Evolutionary conservation across 2,329 filamentous ascomycete species (phyloP).

Genomic region (Nemania sp.): DNA sequence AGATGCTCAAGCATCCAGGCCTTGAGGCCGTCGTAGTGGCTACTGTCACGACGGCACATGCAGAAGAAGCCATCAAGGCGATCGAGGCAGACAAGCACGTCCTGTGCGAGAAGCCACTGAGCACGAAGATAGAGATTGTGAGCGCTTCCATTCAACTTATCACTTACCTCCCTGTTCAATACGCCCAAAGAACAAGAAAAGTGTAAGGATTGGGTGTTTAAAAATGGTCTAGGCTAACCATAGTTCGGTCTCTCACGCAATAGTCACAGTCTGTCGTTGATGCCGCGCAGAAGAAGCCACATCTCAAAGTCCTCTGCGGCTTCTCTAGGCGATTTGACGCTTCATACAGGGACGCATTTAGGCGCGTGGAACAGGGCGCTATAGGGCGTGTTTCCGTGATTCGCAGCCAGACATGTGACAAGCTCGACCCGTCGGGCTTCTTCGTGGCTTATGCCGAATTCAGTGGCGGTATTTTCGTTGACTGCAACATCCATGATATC

Average conservation of each 20-base stretch:
- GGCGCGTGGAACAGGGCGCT: constrained; percentile 62
- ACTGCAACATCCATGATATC: constrained; percentile 78
- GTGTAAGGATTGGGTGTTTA: not conserved
- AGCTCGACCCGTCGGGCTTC: constrained; percentile 73
- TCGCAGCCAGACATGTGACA: constrained; percentile 75
- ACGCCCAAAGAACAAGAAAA: not conserved
- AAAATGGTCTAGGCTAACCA: too few species aligned
- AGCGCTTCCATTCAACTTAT: constrained; percentile 44
- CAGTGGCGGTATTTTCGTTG: constrained; percentile 76
- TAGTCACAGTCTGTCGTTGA: constrained; percentile 71
- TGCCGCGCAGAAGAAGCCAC: constrained; percentile 56
- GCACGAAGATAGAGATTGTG: constrained; percentile 70
- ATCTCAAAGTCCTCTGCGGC: constrained; percentile 75
- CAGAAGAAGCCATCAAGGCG: constrained; percentile 67
- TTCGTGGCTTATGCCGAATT: constrained; percentile 76
- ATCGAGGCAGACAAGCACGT: constrained; percentile 67
- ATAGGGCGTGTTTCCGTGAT: constrained; percentile 72
- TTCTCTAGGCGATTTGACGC: constrained; percentile 75
- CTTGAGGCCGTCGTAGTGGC: constrained; percentile 58
- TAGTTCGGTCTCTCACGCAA: not conserved
- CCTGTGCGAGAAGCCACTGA: constrained; percentile 70
- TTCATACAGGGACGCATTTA: constrained; percentile 71
- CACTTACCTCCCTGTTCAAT: not conserved
- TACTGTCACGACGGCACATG: constrained; percentile 64
- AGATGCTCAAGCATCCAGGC: constrained; percentile 58